phyloP scores from a whole-genome alignment of 179 eudicot species.

The Nepenthes alata region DNA sequence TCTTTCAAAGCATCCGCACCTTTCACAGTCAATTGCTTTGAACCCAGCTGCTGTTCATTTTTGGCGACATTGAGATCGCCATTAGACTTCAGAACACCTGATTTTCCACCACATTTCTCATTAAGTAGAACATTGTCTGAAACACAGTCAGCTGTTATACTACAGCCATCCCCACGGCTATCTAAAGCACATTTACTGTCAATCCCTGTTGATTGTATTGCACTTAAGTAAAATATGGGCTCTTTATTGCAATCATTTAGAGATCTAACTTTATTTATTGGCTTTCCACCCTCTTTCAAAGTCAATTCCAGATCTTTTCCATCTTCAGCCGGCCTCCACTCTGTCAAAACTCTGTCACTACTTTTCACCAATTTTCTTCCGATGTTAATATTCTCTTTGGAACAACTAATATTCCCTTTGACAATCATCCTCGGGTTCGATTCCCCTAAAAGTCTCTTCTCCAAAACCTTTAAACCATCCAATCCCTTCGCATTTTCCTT shows the following conservation, averaged over 20 bases:
- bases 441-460: slow-evolving; percentile 27
- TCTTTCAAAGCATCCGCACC: slow-evolving; percentile 11
- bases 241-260: neutral
- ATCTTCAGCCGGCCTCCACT: slow-evolving; percentile 1
- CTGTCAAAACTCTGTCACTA: slow-evolving; percentile 2
- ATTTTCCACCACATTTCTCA: slow-evolving; percentile 8
- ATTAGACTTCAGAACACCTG: slow-evolving; percentile 5
- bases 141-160: slow-evolving; percentile 9
- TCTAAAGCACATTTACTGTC: slow-evolving; percentile 1
- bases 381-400: slow-evolving; percentile 3
- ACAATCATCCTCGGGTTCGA: slow-evolving; percentile 13
- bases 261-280: neutral
- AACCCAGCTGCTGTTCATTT: slow-evolving; percentile 5
- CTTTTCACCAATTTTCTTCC: slow-evolving; percentile 5
- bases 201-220: slow-evolving; percentile 4
- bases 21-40: slow-evolving; percentile 15
- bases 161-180: slow-evolving; percentile 5
- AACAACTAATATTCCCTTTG: slow-evolving; percentile 10
- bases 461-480: slow-evolving; percentile 20
- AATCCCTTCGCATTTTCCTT: slow-evolving; percentile 7
- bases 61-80: slow-evolving; percentile 4
- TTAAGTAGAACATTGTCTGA: slow-evolving; percentile 4
- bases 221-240: slow-evolving; percentile 5
- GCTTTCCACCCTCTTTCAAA: neutral
- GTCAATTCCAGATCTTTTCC: slow-evolving; percentile 3